phyloP scores from a whole-genome alignment of 1,139 yeast species.

The Saccharomyces hybrid region DNA sequence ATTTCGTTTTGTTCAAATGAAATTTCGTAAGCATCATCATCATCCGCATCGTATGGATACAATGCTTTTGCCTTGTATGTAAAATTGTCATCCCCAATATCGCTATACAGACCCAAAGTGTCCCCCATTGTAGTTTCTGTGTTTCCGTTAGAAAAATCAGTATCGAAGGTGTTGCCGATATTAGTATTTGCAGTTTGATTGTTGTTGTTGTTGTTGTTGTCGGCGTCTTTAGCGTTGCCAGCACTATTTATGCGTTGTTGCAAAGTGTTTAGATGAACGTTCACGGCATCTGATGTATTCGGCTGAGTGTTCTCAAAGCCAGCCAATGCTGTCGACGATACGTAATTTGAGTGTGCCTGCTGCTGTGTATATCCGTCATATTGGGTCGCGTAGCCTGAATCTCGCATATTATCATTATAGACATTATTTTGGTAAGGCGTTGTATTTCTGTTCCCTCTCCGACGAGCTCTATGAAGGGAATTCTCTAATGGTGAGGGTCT shows the following conservation, averaged over 20 bases:
- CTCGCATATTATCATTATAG: neutral
- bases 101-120: constrained; percentile 31
- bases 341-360: constrained; percentile 18
- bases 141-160: constrained; percentile 32
- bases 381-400: neutral
- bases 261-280: too few species aligned
- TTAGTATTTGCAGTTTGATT: constrained; percentile 7
- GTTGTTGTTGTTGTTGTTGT: too few species aligned
- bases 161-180: constrained; percentile 23
- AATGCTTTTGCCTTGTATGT: constrained; percentile 83
- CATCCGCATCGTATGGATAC: too few species aligned
- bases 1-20: constrained; percentile 87
- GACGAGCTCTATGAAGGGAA: too few species aligned
- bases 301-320: too few species aligned
- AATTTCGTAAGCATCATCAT: constrained; percentile 86
- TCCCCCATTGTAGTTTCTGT: constrained; percentile 32
- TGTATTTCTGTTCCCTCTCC: constrained; percentile 2
- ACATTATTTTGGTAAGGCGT: too few species aligned
- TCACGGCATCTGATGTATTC: too few species aligned
- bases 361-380: neutral
- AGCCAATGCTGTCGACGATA: constrained; percentile 35
- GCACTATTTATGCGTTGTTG: too few species aligned
- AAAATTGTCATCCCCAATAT: constrained; percentile 44
- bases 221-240: too few species aligned
- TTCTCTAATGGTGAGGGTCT: constrained; percentile 32